Conservation (phyloP, 495 filamentous ascomycete species). For the Penicillium herquei region DNA sequence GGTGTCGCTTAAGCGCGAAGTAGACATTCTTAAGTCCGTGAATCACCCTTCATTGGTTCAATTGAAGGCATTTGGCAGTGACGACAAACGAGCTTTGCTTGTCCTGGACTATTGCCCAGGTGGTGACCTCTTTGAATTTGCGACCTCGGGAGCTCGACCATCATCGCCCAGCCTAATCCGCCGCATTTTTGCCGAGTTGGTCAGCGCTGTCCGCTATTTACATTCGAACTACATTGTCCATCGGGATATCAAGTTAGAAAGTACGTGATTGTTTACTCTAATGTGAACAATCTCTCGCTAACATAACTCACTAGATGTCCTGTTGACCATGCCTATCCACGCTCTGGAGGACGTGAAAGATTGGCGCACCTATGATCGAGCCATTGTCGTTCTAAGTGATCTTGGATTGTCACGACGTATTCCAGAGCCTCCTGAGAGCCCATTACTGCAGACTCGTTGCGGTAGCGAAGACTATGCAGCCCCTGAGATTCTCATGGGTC, state of each 20-base stretch:
- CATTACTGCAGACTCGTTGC: constrained; percentile 81
- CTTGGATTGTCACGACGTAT: constrained; percentile 86
- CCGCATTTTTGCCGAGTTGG: constrained; percentile 86
- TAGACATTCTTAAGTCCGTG: constrained; percentile 85
- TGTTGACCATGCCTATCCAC: constrained; percentile 73
- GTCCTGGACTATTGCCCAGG: constrained; percentile 91
- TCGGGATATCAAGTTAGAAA: constrained; percentile 96
- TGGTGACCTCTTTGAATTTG: constrained; percentile 92
- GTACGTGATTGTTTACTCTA: constrained; percentile 50
- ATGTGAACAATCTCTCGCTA: neutral
- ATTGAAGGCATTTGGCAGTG: constrained; percentile 81
- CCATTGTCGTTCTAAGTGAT: constrained; percentile 86
- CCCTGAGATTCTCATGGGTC: constrained; percentile 92
- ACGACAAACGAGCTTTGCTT: constrained; percentile 74
- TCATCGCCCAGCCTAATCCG: constrained; percentile 69
- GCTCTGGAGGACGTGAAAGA: constrained; percentile 51
- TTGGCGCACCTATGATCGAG: constrained; percentile 71
- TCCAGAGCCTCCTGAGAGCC: constrained; percentile 64
- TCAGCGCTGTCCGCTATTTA: constrained; percentile 80
- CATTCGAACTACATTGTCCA: constrained; percentile 87
- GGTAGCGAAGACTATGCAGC: constrained; percentile 97
- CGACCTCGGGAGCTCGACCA: constrained; percentile 59
- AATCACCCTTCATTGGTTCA: constrained; percentile 87
- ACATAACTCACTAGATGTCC: constrained; percentile 61
- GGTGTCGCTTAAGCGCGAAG: constrained; percentile 86